Evolutionary conservation across 2,329 filamentous ascomycete genomes (phyloP), one percentile per base, ranked within the genome.

Genomic region (Fusarium austroafricanum): DNA sequence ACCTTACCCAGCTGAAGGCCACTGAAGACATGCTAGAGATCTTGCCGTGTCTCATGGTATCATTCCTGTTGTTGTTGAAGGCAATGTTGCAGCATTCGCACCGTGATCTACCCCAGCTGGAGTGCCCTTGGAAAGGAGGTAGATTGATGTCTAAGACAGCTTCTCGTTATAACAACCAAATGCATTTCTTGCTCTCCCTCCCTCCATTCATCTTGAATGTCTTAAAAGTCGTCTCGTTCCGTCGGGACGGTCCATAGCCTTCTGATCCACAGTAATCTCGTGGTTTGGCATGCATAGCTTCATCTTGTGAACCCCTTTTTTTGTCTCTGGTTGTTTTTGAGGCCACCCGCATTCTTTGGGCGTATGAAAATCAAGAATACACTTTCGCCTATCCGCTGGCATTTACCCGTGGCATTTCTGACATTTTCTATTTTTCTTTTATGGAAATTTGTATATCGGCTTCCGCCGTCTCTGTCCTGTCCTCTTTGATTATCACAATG

Each of bases 231-330:
- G 45, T 47, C 51, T 52, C 40, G 50, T 68, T 57, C 65, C 65
- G 53, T 55, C 65, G 65, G 65, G 59, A 65, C 65, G 65, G 40
- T 50, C 53, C 59, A 49, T 61, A 43, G 65, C 44, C 23, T 20
- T 42, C 39, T 29, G 39, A 31, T 47, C 46, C 37, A 55, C 6
- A 10, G 37, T 38, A 37, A 44, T 55, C 29, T 60, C 20, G 35
- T 53, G 53, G 21, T 47, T 39, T 55, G 40, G 35, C 14, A 55
- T 52, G 37, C 39, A 46, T 45, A 37, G 35, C 52, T 42, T 67
- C 39, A 46, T 46, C 28, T n/a, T 31, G 17, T 37, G 14, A 40
- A 35, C 50, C 61, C 62, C 45, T 46, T 37, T 56, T 39, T 47
- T 21, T 45, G 29, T 50, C 6, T 45, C 46, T 40, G 33, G 11